These are phyloP conservation scores for Macroventuria anomochaeta DNA, from an alignment of 2,329 filamentous ascomycete genomes.

Conservation along the genomic window DNA sequence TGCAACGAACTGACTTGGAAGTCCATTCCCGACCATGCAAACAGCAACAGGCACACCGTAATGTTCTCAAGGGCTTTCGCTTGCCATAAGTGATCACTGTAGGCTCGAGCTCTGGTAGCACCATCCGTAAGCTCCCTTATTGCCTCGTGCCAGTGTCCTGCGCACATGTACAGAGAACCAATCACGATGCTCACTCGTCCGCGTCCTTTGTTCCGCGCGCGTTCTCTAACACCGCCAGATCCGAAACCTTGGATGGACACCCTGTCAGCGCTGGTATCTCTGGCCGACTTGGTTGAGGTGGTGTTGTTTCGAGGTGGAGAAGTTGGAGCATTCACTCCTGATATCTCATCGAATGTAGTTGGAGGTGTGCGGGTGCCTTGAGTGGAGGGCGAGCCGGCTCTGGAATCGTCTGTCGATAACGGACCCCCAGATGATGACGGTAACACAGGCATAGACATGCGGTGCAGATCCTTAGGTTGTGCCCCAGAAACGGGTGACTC, in stretches of 20 bases:
- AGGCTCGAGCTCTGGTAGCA: slow-evolving; percentile 74
- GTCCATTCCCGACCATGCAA: slow-evolving; percentile 82
- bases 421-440: slow-evolving; percentile 49
- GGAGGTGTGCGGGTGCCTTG: slow-evolving; percentile 45
- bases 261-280: slow-evolving; percentile 65
- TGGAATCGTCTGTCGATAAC: slow-evolving; percentile 34
- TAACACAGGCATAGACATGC: slow-evolving; percentile 81
- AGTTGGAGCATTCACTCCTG: slow-evolving; percentile 46
- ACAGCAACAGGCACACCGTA: slow-evolving; percentile 78
- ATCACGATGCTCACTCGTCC: slow-evolving; percentile 79
- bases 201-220: slow-evolving; percentile 80
- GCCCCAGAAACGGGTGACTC: slow-evolving; percentile 45
- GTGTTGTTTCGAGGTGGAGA: slow-evolving; percentile 52
- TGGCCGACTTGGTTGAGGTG: slow-evolving; percentile 54
- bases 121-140: slow-evolving; percentile 83
- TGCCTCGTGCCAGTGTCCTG: slow-evolving; percentile 89
- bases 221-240: slow-evolving; percentile 70
- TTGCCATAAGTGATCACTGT: slow-evolving; percentile 96
- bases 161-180: slow-evolving; percentile 84
- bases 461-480: slow-evolving; percentile 65
- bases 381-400: slow-evolving; percentile 34
- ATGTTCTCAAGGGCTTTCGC: slow-evolving; percentile 93
- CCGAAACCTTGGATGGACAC: slow-evolving; percentile 70
- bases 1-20: slow-evolving; percentile 66
- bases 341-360: slow-evolving; percentile 59